phyloP scores from a whole-genome alignment of 306 rosid genomes.

The Castanea sativa region DNA sequence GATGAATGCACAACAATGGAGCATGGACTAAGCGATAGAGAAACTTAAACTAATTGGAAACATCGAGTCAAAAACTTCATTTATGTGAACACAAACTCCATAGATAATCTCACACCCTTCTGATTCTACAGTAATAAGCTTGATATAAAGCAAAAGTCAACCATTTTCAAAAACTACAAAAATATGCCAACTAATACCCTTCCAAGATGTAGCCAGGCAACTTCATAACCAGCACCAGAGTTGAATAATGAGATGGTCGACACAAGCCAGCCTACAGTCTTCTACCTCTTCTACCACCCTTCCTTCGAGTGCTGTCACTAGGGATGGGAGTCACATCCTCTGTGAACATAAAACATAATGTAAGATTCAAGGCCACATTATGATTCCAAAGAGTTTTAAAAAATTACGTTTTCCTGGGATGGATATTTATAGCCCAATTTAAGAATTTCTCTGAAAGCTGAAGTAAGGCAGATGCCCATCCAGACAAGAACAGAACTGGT shows the following conservation, averaged over 20 bases:
- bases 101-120: not conserved
- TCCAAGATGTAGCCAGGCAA: not conserved
- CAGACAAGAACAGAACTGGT: not conserved
- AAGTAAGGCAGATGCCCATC: not conserved
- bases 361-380: not conserved
- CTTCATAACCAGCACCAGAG: not conserved
- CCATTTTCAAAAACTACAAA: not conserved
- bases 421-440: not conserved
- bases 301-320: constrained; percentile 2
- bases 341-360: not conserved
- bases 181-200: not conserved
- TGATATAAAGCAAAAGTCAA: not conserved
- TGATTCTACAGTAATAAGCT: not conserved
- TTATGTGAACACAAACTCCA: not conserved
- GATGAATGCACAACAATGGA: not conserved
- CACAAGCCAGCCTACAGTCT: not conserved
- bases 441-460: not conserved
- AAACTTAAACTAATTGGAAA: not conserved
- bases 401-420: not conserved
- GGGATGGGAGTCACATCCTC: constrained; percentile 11
- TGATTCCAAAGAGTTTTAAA: too few species aligned
- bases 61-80: not conserved
- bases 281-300: constrained; percentile 10
- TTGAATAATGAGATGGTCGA: not conserved
- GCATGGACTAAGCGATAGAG: not conserved